Evolutionary conservation across 2,329 filamentous ascomycete species (phyloP), one percentile per base, ranked within the genome.

Genomic region (Fusarium keratoplasticum): DNA sequence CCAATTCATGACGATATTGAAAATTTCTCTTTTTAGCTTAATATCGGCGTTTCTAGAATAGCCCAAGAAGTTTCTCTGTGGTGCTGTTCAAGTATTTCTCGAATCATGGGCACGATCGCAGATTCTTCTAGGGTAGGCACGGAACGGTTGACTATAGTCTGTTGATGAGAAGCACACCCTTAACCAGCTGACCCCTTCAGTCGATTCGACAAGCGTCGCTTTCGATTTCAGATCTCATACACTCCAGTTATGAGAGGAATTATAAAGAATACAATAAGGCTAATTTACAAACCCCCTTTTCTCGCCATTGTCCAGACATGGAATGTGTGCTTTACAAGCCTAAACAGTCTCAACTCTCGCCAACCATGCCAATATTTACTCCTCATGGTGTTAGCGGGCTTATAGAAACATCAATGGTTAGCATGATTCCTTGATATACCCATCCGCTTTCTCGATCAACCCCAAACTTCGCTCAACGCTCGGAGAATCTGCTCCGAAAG

Each of bases 401-500:
- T 29, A 31, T 3, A 2, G 6, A 29, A 33, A 20, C 5, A 1
- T 22, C 3, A 5, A 36, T 6, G 18, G n/a, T 35, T 22, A 73
- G 25, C 68, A 74, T n/a, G 65, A 73, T 9, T 84, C 77, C 38
- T 80, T 79, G 8, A 86, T 86, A 20, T 86, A 85, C 5, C 77
- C 78, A 61, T 86, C 83, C 1, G 84, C 83, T 60, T 86, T 84
- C 1, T 80, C 79, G 18, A 88, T 87, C 11, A 88, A 81, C 20
- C 83, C 80, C 20, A 87, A 76, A 40, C 85, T 86, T 64, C 87
- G 84, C 36, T 86, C 79, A 0, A 88, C 83, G 67, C 85, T 87
- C 0, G 86, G 86, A 0, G 85, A 87, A 8, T 79, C 79, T 0
- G 81, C 78, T 0, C 83, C 81, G 0, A 85, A 84, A 0, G 81